phyloP scores from a whole-genome alignment of 129 eudicot species.

The Mikania micrantha region DNA sequence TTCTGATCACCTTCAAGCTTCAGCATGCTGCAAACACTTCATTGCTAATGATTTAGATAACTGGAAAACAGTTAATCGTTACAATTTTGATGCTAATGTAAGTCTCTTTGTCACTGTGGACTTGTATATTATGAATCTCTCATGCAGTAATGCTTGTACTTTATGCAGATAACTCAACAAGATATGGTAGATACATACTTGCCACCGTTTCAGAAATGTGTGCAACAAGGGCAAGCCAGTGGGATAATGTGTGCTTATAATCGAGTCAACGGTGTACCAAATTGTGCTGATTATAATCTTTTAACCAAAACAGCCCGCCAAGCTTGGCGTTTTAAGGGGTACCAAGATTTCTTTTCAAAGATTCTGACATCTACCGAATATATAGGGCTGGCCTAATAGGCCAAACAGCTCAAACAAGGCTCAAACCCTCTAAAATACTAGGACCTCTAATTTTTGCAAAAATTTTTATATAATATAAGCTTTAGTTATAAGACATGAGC shows the following conservation, averaged over 20 bases:
- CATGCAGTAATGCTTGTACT: constrained; percentile 9
- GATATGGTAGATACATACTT: constrained; percentile 72
- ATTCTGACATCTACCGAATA: background rate
- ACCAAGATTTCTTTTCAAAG: background rate
- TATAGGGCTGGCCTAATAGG: no score
- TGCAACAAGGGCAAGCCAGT: constrained; percentile 55
- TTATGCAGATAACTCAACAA: constrained; percentile 54
- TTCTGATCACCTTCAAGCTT: constrained; percentile 48
- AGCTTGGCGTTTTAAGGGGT: constrained; percentile 42
- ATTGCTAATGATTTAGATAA: constrained; percentile 69
- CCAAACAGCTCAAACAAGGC: no score
- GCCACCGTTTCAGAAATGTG: constrained; percentile 68
- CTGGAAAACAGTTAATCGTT: constrained; percentile 54
- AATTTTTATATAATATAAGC: no score
- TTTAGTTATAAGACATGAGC: no score
- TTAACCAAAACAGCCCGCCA: constrained; percentile 64
- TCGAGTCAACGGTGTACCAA: constrained; percentile 77
- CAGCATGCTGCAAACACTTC: constrained; percentile 83
- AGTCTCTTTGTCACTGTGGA: background rate
- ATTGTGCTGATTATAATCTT: constrained; percentile 78
- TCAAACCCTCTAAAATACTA: no score
- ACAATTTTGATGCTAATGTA: constrained; percentile 58
- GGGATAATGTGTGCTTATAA: constrained; percentile 92
- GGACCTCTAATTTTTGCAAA: no score
- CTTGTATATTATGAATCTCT: background rate